Base-by-base conservation (phyloP, 2,329 filamentous ascomycete genomes). In the Phoma sp. region DNA sequence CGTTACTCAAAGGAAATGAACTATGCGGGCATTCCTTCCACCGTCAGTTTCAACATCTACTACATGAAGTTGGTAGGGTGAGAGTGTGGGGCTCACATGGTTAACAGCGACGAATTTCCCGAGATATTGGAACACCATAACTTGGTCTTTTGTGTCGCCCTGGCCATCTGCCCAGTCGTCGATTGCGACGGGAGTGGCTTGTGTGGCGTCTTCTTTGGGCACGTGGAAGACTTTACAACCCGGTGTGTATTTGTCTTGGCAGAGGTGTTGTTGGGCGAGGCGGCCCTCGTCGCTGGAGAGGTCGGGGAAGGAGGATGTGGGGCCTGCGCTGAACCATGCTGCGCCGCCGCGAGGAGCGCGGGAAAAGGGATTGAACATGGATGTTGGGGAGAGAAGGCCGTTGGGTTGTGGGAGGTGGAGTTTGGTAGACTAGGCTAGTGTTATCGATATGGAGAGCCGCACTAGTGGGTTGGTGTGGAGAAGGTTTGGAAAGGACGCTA, bases 81-180 rank as follows among this genome's bases (percentile, higher is more conserved):
- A 9, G 23, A 5, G 23, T 25, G 23, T 5, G 23, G 5, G 23
- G 7, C 15, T 11, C 78, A 89, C 87, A 76, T 90, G 87, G 53
- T 90, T 86, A 18, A 90, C 76, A 0, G 87, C 88, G 63, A 89
- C 82, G n/a, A 90, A 78, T 54, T 83, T 85, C 3, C 83, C 84
- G 45, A 80, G 82, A 63, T 87, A 87, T 59, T 80, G 80, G 57
- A 89, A 90, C 0, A 90, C 80, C 15, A 90, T 77, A 0, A 90
- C 84, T 64, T 90, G 87, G 49, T 88, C 79, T 78, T 78, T 66
- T 3, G 63, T 34, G 32, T 63, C 51, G 1, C 46, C 47, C 29
- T 59, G 56, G 0, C 60, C 45, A 9, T 67, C 67, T 42, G 60
- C 66, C 67, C 67, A 69, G 4, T 69, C 66, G 29, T 68, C 66